A percentile compares a stretch with the other conserved stretches of the same genome.
phyloP scores from a whole-genome alignment of 148 eudicot species.

The Spergularia bocconei region DNA sequence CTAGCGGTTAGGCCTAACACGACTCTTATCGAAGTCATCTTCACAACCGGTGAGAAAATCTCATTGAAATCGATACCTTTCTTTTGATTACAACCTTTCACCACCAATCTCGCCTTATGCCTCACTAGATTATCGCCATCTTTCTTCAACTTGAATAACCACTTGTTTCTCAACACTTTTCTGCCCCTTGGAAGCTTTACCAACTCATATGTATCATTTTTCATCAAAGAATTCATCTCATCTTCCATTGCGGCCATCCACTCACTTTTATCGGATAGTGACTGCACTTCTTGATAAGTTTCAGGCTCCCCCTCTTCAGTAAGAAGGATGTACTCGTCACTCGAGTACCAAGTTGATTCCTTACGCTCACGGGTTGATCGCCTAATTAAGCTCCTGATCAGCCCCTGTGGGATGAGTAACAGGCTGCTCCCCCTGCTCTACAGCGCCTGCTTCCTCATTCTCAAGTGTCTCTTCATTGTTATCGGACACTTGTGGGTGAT shows the following conservation, averaged over 20 bases:
- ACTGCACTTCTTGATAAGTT: constrained; percentile 2
- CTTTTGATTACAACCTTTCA: constrained; percentile 22
- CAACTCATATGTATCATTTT: constrained; percentile 17
- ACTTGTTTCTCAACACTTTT: constrained; percentile 26
- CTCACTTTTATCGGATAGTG: background rate
- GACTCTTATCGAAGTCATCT: background rate
- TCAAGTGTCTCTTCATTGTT: too few relatives aligned
- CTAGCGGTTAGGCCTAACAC: background rate
- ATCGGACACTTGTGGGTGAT: too few relatives aligned
- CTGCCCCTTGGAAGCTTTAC: constrained; percentile 16
- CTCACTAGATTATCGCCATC: background rate
- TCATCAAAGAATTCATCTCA: constrained; percentile 16
- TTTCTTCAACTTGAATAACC: constrained; percentile 18
- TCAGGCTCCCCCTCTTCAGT: constrained; percentile 22
- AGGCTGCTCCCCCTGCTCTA: too few relatives aligned
- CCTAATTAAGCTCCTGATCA: background rate
- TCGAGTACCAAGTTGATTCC: background rate
- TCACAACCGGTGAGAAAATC: constrained; percentile 3
- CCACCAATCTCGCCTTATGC: constrained; percentile 24
- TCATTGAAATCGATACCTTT: constrained; percentile 11
- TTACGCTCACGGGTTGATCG: background rate
- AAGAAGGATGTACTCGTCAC: background rate
- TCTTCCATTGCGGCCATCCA: constrained; percentile 21
- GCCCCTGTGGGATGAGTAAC: too few relatives aligned
- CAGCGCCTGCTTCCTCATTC: too few relatives aligned